A percentile compares a stretch with the other conserved stretches of the same genome.
Evolutionary conservation across 768 basidiomycete genomes (phyloP).

Genomic region (Lactarius trivialis): DNA sequence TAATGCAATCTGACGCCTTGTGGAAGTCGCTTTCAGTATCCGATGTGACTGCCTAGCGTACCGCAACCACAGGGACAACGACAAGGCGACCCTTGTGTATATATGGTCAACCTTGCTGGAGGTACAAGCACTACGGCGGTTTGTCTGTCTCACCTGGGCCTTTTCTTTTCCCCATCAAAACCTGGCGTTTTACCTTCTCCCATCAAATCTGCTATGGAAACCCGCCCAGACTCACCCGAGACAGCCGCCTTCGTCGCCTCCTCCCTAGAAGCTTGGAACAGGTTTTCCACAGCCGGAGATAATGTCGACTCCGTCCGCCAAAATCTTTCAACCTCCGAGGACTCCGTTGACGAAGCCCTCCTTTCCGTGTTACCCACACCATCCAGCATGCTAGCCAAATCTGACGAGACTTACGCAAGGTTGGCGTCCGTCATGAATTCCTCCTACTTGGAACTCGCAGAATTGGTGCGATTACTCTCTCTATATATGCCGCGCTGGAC

Average conservation of each 20-base stretch:
- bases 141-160: neutral
- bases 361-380: neutral
- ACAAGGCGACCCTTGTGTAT: neutral
- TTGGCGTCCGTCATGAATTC: neutral
- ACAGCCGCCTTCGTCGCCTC: neutral
- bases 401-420: neutral
- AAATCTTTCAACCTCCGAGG: neutral
- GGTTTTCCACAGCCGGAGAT: neutral
- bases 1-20: neutral
- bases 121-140: neutral
- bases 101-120: neutral
- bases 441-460: neutral
- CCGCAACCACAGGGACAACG: neutral
- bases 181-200: neutral
- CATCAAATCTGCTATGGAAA: neutral
- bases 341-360: neutral
- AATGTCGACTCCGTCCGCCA: neutral
- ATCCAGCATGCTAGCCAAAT: neutral
- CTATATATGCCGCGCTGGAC: neutral
- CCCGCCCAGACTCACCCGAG: neutral
- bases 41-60: neutral
- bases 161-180: neutral
- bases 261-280: neutral
- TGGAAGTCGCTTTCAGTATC: neutral
- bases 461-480: neutral